Conservation (phyloP, 352 stramenopile species). For the Peronospora farinosa region DNA sequence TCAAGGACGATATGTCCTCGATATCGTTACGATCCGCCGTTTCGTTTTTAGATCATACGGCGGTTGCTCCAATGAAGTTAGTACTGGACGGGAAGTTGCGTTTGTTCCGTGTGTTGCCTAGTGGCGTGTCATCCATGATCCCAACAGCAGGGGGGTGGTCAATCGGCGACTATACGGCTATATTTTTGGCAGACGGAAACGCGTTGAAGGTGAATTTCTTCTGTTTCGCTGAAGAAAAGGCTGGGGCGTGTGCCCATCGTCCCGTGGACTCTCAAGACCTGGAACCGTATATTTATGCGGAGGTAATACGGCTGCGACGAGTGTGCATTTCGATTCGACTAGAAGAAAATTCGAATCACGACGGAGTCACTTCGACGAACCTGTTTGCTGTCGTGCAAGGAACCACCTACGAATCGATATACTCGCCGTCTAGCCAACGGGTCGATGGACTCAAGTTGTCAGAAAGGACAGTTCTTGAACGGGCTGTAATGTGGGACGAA, state of each 20-base stretch:
- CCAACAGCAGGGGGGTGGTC: conserved; percentile 11
- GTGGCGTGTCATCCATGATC: conserved; percentile 16
- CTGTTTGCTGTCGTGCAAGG: conserved; percentile 5
- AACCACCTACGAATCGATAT: conserved; percentile 7
- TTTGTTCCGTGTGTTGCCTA: conserved; percentile 28
- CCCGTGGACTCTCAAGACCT: background rate
- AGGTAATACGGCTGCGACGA: conserved; percentile 1
- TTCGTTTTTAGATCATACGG: background rate
- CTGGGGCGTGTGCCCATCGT: background rate
- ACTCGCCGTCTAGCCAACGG: background rate
- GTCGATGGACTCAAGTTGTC: conserved; percentile 1
- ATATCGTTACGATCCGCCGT: conserved; percentile 11
- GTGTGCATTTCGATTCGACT: conserved; percentile 5
- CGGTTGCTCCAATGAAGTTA: conserved; percentile 14
- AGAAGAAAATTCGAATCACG: background rate
- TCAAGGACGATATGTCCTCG: conserved; percentile 1
- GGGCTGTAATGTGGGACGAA: conserved; percentile 8
- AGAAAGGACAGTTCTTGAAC: background rate
- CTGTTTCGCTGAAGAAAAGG: conserved; percentile 1
- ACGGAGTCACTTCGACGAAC: background rate
- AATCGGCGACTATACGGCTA: conserved; percentile 12
- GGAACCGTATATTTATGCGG: background rate
- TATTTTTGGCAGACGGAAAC: background rate
- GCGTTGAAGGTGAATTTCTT: conserved; percentile 8
- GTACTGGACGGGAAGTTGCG: conserved; percentile 24